Conservation (phyloP, 1,284 basidiomycete genomes). For the Papiliotrema laurentii region DNA sequence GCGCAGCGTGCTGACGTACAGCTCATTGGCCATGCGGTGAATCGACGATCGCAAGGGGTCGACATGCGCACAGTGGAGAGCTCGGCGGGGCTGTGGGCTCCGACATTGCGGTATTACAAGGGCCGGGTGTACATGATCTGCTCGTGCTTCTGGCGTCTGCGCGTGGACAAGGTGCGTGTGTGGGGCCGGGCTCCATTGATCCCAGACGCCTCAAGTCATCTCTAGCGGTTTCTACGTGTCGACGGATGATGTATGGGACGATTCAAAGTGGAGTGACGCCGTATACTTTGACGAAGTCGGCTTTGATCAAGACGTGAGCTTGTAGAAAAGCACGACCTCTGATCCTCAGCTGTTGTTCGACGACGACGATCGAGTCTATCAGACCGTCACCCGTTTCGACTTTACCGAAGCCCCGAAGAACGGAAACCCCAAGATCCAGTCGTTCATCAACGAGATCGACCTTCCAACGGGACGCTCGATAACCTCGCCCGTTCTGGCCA, state of each 20-base stretch:
- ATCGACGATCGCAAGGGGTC: constrained; percentile 11
- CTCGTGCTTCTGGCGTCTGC: neutral
- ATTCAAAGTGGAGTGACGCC: constrained; percentile 17
- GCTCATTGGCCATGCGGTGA: constrained; percentile 24
- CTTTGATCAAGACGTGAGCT: constrained; percentile 25
- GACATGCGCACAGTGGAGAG: constrained; percentile 20
- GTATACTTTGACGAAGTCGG: constrained; percentile 20
- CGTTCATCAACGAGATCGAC: constrained; percentile 7
- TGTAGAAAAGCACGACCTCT: neutral
- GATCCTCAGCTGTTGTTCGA: constrained; percentile 13
- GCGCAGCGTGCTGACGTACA: neutral
- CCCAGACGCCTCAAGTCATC: neutral
- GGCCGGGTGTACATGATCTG: neutral
- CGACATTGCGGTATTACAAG: constrained; percentile 13
- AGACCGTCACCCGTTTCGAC: constrained; percentile 11
- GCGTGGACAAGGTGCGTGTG: neutral
- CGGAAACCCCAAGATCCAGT: constrained; percentile 1
- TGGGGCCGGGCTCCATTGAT: too few relatives aligned
- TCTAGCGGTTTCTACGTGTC: constrained; percentile 19
- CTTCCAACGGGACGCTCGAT: constrained; percentile 4
- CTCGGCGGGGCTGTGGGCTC: constrained; percentile 20
- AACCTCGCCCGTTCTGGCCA: neutral
- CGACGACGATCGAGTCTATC: constrained; percentile 23
- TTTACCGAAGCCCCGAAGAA: neutral
- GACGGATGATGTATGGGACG: constrained; percentile 25